Evolutionary conservation across 2,329 filamentous ascomycete genomes (phyloP), one percentile per base, ranked within the genome.

Genomic region (Fonsecaea monophora): DNA sequence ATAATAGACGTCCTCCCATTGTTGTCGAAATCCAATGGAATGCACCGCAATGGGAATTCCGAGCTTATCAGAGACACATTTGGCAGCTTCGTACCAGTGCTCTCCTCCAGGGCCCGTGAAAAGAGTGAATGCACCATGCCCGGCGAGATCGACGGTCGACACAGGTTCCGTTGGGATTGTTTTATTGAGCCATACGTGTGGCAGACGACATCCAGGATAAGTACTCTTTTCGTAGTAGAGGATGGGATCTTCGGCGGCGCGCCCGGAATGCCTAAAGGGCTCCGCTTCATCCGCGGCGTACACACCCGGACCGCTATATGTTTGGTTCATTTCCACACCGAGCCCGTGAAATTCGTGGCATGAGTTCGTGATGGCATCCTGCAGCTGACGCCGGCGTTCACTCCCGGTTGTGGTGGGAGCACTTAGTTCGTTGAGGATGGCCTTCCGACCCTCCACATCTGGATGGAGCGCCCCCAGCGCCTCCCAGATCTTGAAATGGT

Each of bases 151-250:
- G 54, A 86, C 83, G 0, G 86, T 89, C 1, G 86, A 88, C 18
- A 85, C 76, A 13, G 77, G 77, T 60, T 79, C 73, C 8, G 77
- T 76, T 30, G 86, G 82, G 10, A 79, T 71, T 5, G 78, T 71
- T 21, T 79, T 80, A 75, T 87, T 85, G 15, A 90, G 77, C 88
- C 88, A 90, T 0, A 81, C 87, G 74, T 90, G 88, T 3, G 88
- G 88, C 32, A 89, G 75, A 1, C 87, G 79, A 35, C 80, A 79
- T 7, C 88, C 88, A 0, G 88, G 88, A 70, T 83, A 87, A 2
- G 87, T 89, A 56, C 75, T 82, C 40, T 80, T 78, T 38, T 79
- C 74, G 69, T 84, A 78, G 40, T 82, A 72, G 10, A 82, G 72
- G 4, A 83, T 78, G 0, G 77, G 74, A 67, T 86, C 81, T 13